Base-by-base conservation (phyloP, 805 yeast genomes). In the Kodamaea hsintzibuensis region DNA sequence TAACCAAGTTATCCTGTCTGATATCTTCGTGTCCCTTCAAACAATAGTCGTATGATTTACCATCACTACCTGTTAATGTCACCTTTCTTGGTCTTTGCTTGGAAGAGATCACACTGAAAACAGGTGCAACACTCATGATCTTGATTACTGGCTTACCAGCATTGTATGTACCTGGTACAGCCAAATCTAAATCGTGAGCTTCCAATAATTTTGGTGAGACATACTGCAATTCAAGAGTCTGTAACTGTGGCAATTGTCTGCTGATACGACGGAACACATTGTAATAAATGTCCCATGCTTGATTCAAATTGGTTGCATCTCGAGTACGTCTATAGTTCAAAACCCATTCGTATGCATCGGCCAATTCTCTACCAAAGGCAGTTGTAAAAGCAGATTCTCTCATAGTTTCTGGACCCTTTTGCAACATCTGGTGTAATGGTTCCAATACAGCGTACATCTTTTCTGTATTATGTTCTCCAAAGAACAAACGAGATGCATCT, bases 1-100 rank as follows among this genome's bases (percentile, higher is more conserved):
- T 95, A 25, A 93, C 99, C 69, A 96, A 79, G 64, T 91, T 90
- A 73, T 95, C 99, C 68, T 95, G 99, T 65, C 99, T 83, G 51
- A 95, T 90, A 77, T 95, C 99, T 73, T 95, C 99, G 66, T 95
- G 98, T 0, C 98, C 99, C 71, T 95, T 95, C 64, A 95, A 77
- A 1, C 79, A 73, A 70, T 84, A 96, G 62, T 82, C 88, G 66
- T 96, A 91, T 40, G 87, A 89, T 63, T 88, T 89, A 55, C 99
- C 99, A 69, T 95, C 97, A 62, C 89, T 88, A 9, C 98, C 99
- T 57, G 80, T 78, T 48, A 91, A 82, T 13, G 85, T 81, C 55
- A 91, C 69, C 62, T 89, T 84, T 65, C 99, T 83, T 6, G 99
- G 99, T 63, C 98, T 83, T 71, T 96, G 99, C 66, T 95, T 95